These are phyloP conservation scores for Keithomyces neogunnii DNA, from an alignment of 2,329 filamentous ascomycete genomes.

Conservation along the genomic window DNA sequence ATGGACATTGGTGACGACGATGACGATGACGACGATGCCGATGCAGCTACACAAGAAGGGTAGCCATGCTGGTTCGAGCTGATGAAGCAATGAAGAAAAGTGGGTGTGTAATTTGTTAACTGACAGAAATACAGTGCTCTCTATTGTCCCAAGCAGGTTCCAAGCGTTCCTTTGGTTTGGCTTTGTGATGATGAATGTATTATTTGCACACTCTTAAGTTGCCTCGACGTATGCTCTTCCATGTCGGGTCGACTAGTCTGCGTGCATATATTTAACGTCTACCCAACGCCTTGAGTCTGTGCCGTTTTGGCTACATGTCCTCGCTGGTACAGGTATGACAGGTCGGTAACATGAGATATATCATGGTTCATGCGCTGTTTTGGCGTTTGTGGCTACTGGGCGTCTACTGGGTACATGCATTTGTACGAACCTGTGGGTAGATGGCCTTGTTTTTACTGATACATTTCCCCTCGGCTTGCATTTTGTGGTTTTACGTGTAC, in stretches of 20 bases:
- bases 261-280: conserved; percentile 71
- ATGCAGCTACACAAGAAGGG: conserved; percentile 34
- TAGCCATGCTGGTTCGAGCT: conserved; percentile 13
- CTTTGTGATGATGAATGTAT: conserved; percentile 7
- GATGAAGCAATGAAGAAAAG: background rate
- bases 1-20: conserved; percentile 65
- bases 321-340: conserved; percentile 20
- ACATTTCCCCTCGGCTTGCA: conserved; percentile 12
- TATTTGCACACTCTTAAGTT: conserved; percentile 92
- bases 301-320: conserved; percentile 42
- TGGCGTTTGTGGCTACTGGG: conserved; percentile 20
- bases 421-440: conserved; percentile 20
- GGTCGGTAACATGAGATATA: conserved; percentile 17
- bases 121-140: background rate
- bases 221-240: conserved; percentile 63
- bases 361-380: conserved; percentile 16
- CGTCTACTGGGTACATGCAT: conserved; percentile 25
- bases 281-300: conserved; percentile 29
- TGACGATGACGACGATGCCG: conserved; percentile 43
- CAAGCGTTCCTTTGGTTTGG: background rate
- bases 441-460: conserved; percentile 18
- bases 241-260: conserved; percentile 94
- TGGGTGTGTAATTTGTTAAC: background rate
- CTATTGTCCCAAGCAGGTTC: too few species aligned
- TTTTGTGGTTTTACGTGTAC: background rate